phyloP scores from a whole-genome alignment of 2,329 filamentous ascomycete genomes.

The Penicillium sp. region DNA sequence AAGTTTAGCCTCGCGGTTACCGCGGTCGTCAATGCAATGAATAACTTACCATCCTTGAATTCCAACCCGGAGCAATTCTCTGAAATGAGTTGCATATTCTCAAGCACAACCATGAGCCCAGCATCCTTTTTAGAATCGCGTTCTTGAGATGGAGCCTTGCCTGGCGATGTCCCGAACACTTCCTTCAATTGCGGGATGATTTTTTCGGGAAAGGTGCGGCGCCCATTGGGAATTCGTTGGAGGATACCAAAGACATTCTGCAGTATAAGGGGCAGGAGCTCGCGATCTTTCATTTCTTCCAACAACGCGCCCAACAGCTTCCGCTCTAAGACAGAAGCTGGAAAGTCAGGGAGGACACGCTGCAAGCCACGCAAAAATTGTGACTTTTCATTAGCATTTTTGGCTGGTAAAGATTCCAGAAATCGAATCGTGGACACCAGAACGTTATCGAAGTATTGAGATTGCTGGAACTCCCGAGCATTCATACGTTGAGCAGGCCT shows the following conservation, averaged over 20 bases:
- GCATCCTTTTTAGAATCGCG: slow-evolving; percentile 82
- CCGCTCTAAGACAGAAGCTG: slow-evolving; percentile 88
- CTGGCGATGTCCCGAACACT: slow-evolving; percentile 65
- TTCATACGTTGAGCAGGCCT: slow-evolving; percentile 83
- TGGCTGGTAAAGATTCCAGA: slow-evolving; percentile 83
- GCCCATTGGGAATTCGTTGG: slow-evolving; percentile 70
- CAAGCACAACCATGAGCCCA: slow-evolving; percentile 84
- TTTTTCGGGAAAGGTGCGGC: slow-evolving; percentile 76
- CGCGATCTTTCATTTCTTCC: slow-evolving; percentile 90
- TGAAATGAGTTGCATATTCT: slow-evolving; percentile 73
- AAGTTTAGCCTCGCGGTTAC: slow-evolving; percentile 24
- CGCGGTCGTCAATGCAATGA: neutral
- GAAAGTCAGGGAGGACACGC: slow-evolving; percentile 86
- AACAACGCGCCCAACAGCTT: slow-evolving; percentile 85
- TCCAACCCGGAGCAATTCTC: slow-evolving; percentile 84
- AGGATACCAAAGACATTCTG: slow-evolving; percentile 93
- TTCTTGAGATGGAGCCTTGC: slow-evolving; percentile 55
- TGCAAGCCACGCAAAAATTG: slow-evolving; percentile 87
- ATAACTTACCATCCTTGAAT: slow-evolving; percentile 77
- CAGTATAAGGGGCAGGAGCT: slow-evolving; percentile 77
- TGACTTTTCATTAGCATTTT: slow-evolving; percentile 85
- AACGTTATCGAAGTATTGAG: slow-evolving; percentile 95
- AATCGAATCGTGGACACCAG: slow-evolving; percentile 95
- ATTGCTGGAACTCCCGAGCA: slow-evolving; percentile 88
- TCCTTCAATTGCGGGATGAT: slow-evolving; percentile 82